phyloP scores from a whole-genome alignment of 2,329 filamentous ascomycete species.

The Cercospora zeae-maydis region DNA sequence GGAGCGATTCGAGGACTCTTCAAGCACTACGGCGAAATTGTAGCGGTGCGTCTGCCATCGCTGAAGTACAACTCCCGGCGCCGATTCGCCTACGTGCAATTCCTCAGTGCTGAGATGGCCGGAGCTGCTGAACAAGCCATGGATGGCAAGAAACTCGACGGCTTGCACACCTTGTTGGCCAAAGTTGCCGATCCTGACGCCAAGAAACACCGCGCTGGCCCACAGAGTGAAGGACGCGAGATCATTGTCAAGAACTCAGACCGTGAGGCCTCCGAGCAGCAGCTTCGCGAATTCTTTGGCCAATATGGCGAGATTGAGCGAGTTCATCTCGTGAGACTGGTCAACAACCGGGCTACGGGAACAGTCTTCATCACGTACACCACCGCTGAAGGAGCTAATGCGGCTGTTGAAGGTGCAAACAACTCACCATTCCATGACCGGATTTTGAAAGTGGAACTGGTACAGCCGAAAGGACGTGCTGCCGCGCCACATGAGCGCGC shows the following conservation, averaged over 20 bases:
- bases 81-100: conserved; percentile 95
- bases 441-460: conserved; percentile 36
- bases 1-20: conserved; percentile 66
- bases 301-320: conserved; percentile 72
- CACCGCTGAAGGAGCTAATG: conserved; percentile 45
- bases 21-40: conserved; percentile 70
- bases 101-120: conserved; percentile 65
- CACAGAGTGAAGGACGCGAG: conserved; percentile 82
- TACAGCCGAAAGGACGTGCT: conserved; percentile 29
- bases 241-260: conserved; percentile 80
- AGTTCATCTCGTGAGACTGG: conserved; percentile 66
- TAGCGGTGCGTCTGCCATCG: conserved; percentile 84
- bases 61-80: conserved; percentile 84
- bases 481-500: conserved; percentile 32
- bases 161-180: conserved; percentile 64
- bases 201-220: conserved; percentile 75
- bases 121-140: conserved; percentile 65
- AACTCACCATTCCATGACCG: conserved; percentile 36
- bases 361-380: conserved; percentile 77
- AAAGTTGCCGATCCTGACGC: conserved; percentile 80
- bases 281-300: conserved; percentile 67
- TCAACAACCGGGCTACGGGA: conserved; percentile 68
- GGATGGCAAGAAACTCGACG: conserved; percentile 66
- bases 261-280: conserved; percentile 66
- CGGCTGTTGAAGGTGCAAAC: conserved; percentile 35